Evolutionary conservation across 129 eudicot species (phyloP), one percentile per base, ranked within the genome.

Genomic region (Oenanthe sinensis): DNA sequence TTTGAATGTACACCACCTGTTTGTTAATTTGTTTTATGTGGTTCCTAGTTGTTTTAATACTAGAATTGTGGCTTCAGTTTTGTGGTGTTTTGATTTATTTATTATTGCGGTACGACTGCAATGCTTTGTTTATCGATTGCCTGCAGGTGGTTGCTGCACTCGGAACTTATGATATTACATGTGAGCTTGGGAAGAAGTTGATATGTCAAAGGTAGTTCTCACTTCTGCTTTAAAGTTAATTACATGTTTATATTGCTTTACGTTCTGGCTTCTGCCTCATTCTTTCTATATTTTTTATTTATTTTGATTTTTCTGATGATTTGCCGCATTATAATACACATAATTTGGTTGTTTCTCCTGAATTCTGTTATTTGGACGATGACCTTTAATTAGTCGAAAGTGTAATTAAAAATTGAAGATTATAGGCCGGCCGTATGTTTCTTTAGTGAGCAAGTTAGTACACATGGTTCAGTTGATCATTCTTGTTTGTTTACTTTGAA

Each of bases 91-190:
- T 1, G 42, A 3, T 39, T 39, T 39, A 39, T 3, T 39, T 39
- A 39, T 2, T 48, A 17, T 48, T 48, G 0, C 0, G 19, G 54
- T 13, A 48, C 54, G 4, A 55, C 65, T 22, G 33, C 22, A 2
- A 37, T 82, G 58, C 24, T 45, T 65, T 14, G 4, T n/a, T 55
- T 28, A 46, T 82, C 75, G 42, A 39, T 87, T 80, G 20, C 70
- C 55, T 79, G 81, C 96, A 94, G 98, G 96, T 81, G 17, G 88
- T 94, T 83, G 97, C 96, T 76, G 88, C 98, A 63, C 85, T 94
- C 58, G 98, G 98, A 76, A 87, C 93, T 80, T 89, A 79, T 75
- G 97, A 94, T 85, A 88, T 94, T 71, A 93, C 96, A 37, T 73
- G 87, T 44, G 97, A 91, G 83, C 76, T 91, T 39, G 98, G 96